Evolutionary conservation across 176 grass and related monocot genomes (phyloP).

Genomic region (Oryza meridionalis): DNA sequence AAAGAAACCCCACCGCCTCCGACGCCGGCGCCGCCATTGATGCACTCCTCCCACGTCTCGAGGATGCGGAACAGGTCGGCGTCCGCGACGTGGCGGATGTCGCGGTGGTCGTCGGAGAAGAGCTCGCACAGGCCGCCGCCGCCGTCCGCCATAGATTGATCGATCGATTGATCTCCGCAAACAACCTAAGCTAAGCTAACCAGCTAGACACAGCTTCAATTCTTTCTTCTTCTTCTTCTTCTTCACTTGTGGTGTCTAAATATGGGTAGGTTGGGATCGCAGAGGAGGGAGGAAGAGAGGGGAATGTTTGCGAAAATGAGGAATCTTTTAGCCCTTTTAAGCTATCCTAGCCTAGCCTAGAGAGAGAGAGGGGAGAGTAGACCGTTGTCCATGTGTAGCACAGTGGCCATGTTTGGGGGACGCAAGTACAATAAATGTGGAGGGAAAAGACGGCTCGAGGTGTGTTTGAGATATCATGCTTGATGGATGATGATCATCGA

Average conservation of each 20-base stretch:
- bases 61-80: constrained; percentile 54
- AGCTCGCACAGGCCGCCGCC: constrained; percentile 28
- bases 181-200: neutral
- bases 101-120: constrained; percentile 22
- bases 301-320: constrained; percentile 38
- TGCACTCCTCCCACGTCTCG: constrained; percentile 40
- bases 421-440: constrained; percentile 41
- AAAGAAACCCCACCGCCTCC: neutral
- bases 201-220: neutral
- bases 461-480: neutral
- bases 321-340: constrained; percentile 16
- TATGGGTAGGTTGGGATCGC: constrained; percentile 2
- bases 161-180: neutral
- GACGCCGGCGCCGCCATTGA: neutral
- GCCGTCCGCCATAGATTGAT: constrained; percentile 44
- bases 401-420: constrained; percentile 32
- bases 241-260: neutral
- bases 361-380: constrained; percentile 22
- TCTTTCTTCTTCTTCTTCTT: no score
- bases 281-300: neutral
- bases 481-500: neutral
- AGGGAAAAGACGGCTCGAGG: constrained; percentile 28
- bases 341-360: neutral
- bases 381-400: constrained; percentile 34
- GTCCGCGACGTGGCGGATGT: neutral